Evolutionary conservation across 1,284 basidiomycete genomes (phyloP).

Genomic region (Gastroboletus turbinatus): DNA sequence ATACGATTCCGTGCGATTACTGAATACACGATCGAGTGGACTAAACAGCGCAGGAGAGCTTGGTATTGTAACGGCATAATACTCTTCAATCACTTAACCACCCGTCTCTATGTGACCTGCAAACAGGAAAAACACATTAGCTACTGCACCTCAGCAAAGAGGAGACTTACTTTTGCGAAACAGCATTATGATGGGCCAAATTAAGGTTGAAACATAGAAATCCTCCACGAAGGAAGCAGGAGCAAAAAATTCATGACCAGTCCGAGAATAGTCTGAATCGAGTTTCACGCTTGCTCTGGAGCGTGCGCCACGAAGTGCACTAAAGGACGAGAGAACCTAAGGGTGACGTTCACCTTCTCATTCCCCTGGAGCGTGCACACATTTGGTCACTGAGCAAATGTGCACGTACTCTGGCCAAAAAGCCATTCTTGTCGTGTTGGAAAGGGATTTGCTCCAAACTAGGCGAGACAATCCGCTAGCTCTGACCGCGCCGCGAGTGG

Average conservation of each 20-base stretch:
- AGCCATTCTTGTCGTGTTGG: neutral
- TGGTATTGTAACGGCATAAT: neutral
- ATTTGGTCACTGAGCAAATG: neutral
- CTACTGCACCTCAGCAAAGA: neutral
- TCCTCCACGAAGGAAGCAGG: constrained; percentile 19
- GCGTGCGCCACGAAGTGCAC: constrained; percentile 30
- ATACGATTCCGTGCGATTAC: neutral
- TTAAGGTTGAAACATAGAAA: neutral
- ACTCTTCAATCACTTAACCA: neutral
- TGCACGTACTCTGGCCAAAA: neutral
- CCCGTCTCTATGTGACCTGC: neutral
- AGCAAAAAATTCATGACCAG: constrained; percentile 29
- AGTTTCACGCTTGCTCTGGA: constrained; percentile 26
- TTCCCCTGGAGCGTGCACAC: constrained; percentile 12
- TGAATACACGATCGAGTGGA: neutral
- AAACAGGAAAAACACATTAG: neutral
- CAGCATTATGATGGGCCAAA: neutral
- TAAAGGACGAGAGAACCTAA: constrained; percentile 22
- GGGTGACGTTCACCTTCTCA: constrained; percentile 12
- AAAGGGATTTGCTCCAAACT: neutral
- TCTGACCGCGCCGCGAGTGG: too few relatives aligned
- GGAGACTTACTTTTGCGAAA: neutral
- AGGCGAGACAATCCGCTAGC: neutral
- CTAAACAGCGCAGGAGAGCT: neutral
- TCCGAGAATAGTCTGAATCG: constrained; percentile 38